Evolutionary conservation across 2,329 filamentous ascomycete species (phyloP), one percentile per base, ranked within the genome.

Genomic region (Hirsutella rhossiliensis): DNA sequence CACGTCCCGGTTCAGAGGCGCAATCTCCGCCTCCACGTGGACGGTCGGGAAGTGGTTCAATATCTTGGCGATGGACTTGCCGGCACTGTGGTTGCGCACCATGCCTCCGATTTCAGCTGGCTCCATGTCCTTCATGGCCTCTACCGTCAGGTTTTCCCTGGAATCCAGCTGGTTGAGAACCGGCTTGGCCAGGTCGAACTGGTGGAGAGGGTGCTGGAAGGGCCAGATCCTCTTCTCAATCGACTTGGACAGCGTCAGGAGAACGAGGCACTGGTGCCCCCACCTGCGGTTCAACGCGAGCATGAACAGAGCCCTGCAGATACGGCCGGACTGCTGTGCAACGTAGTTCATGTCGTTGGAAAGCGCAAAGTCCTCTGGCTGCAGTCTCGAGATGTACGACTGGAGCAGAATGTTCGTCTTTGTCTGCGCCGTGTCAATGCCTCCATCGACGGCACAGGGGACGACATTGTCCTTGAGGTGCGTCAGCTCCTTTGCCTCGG

Each of bases 381-480:
- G 83, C 1, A 81, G 84, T 52, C 85, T 78, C 34, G 88, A 96
- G 53, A 98, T 96, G 62, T 94, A 94, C 0, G 89, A 83, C 61
- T 98, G 92, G 3, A 98, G 72, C 28, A 98, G 67, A 46, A 98
- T 92, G 55, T 98, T 98, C 1, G 90, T 97, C 67, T 98, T 98
- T 11, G 84, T 81, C 54, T 96, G 87, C 3, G 90, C 70, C 2
- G 76, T 75, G 53, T 82, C 78, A 38, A 78, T 75, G 2, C 72
- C 72, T n/a, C 81, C 84, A 44, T 81, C 82, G 19, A 97, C 80
- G 50, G 89, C 80, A 46, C 89, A 95, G 17, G 82, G 81, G 12
- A 85, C 76, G 15, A 75, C 71, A 30, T 88, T 79, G 0, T 85
- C 70, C 50, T 78, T 79, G 43, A 98, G 72, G 19, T 77, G 73